Base-by-base conservation (phyloP, 768 basidiomycete genomes). In the Kwoniella pini region DNA sequence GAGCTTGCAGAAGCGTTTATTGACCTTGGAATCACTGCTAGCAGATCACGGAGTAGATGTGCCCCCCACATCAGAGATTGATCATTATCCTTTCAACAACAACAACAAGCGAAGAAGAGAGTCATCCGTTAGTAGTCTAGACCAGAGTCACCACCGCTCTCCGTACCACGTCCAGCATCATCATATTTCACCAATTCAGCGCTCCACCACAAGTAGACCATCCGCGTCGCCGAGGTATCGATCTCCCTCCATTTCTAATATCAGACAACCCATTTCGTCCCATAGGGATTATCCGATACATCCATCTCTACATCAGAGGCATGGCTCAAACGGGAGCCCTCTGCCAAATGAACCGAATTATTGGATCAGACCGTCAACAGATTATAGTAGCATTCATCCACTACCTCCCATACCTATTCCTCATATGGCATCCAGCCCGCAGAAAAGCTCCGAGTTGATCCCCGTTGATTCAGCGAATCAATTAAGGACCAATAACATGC, bases 1-100 rank as follows among this genome's bases (percentile, higher is more conserved):
- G 31, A 43, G 42, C 2, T 17, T 61, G 3, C 52, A 54, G 21
- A 45, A 49, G 21, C 38, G 59, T 26, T 43, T 61, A 10, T 40
- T 44, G 0, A 49, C 45, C n/a, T 40, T 61, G 7, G 59, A 61
- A 31, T 27, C 45, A 17, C 27, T 61, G 24, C n/a, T 61, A 40
- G 59, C 51, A 13, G 59, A 54, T 11, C 59, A 54, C 19, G 59
- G 59, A 11, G 42, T 61, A 15, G 52, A 61, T 24, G n/a, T 61
- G 2, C 51, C 59, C 4, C 13, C 30, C 39, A 31, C 51, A 22
- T 17, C 39, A 0, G 36, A 53, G 13, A 42, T 13, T 22, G 57
- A 58, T 9, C 11, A 26, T 21, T n/a, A 42, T n/a, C 33, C 55
- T 24, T 12, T 30, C 9, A 1, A 38, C 13, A 15, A 13, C 11